Evolutionary conservation across 202 grass and related monocot species (phyloP), one percentile per base, ranked within the genome.

Genomic region (Bolboschoenoplectus hybrid): DNA sequence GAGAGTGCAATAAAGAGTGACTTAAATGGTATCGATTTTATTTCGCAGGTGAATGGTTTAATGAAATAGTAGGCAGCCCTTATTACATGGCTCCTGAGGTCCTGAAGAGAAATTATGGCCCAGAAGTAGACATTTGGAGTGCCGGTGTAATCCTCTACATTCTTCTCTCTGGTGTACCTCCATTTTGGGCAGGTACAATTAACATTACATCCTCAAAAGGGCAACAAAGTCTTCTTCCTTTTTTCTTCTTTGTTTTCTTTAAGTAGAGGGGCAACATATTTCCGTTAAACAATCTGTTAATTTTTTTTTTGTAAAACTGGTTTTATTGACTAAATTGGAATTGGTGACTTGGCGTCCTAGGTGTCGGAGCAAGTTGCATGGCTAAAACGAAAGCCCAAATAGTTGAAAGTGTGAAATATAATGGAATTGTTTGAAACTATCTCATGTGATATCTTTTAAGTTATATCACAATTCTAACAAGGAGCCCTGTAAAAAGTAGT

Each of bases 31-130:
- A 38, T 43, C 2, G n/a, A 39, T 63, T 72, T 64, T 84, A 26
- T 68, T 88, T 40, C 52, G 4, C 80, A 88, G 87, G 87, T 83
- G 87, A 88, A 56, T 74, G 49, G 62, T 88, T 88, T 85, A 40
- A 63, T 67, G 87, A 88, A 84, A 88, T 88, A 78, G 87, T 88
- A 56, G 87, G 87, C 58, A 88, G 87, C 49, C 87, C 87, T 35
- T 88, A 88, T 84, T 88, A 88, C 81, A 88, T 88, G 87, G 87
- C 87, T 63, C 87, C 87, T 55, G 87, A 88, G 70, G 87, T 88
- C n/a, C 62, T 88, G 71, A 88, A 80, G 82, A 82, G 87, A 88
- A 84, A 88, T 88, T 88, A 88, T 77, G 87, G 87, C 35, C 87
- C 81, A 46, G 87, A 88, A 84, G 49, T 88, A 41, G 87, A 88